These are phyloP conservation scores for Lactifluus echinatus DNA, from an alignment of 768 basidiomycete genomes.

Conservation along the genomic window DNA sequence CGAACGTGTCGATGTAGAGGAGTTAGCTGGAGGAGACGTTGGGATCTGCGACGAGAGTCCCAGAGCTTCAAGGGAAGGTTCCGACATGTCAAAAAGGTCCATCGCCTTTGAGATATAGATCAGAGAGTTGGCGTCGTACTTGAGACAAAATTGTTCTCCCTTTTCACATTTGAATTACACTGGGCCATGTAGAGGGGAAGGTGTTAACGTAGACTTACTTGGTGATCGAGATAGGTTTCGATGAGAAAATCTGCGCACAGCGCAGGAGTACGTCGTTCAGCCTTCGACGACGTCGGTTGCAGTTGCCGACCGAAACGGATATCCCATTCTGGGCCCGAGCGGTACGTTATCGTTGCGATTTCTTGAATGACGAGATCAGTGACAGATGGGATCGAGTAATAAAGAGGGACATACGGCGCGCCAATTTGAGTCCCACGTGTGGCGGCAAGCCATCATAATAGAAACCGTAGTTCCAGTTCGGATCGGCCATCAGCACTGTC, in stretches of 20 bases:
- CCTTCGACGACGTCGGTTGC: slow-evolving; percentile 29
- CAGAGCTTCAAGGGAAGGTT: slow-evolving; percentile 61
- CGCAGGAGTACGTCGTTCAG: slow-evolving; percentile 42
- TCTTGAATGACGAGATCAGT: slow-evolving; percentile 40
- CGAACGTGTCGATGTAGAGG: slow-evolving; percentile 40
- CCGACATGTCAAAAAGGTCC: slow-evolving; percentile 96
- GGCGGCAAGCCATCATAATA: slow-evolving; percentile 95
- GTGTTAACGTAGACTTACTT: slow-evolving; percentile 31
- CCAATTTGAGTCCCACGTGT: slow-evolving; percentile 97
- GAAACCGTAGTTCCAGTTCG: slow-evolving; percentile 98
- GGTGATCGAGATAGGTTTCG: slow-evolving; percentile 96
- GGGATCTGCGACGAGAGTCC: slow-evolving; percentile 36
- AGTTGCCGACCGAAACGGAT: slow-evolving; percentile 86
- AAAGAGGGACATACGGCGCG: slow-evolving; percentile 58
- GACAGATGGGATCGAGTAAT: background rate
- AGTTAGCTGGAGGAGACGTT: slow-evolving; percentile 20
- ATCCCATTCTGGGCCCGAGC: slow-evolving; percentile 99
- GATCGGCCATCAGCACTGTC: slow-evolving; percentile 97
- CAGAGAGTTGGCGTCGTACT: slow-evolving; percentile 98
- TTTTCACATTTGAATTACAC: no score
- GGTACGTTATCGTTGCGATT: slow-evolving; percentile 98
- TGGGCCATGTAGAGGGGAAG: no score
- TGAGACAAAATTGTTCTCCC: slow-evolving; percentile 96
- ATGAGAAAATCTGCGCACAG: slow-evolving; percentile 97
- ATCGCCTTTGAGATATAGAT: slow-evolving; percentile 99